These are phyloP conservation scores for Agrocybe chaxingu DNA, from an alignment of 768 basidiomycete genomes.

Conservation along the genomic window DNA sequence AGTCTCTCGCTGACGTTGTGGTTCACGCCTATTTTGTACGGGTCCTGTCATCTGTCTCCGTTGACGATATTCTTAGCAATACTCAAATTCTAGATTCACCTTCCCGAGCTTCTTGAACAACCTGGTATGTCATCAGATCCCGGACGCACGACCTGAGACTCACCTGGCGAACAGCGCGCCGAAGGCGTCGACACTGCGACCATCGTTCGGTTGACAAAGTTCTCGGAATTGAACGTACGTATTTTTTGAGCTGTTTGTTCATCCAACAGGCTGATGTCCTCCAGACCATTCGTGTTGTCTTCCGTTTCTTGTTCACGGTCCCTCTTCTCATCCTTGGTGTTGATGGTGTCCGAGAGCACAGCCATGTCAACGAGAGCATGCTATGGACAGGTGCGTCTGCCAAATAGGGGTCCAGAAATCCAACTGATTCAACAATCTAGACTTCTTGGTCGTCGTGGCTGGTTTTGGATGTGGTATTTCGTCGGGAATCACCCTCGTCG, in stretches of 20 bases:
- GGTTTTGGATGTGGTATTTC: constrained; percentile 64
- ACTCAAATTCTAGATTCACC: constrained; percentile 39
- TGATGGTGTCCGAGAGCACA: constrained; percentile 64
- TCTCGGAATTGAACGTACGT: constrained; percentile 79
- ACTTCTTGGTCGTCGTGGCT: constrained; percentile 55
- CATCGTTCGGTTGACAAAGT: constrained; percentile 72
- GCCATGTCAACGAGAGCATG: constrained; percentile 63
- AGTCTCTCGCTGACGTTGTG: constrained; percentile 69
- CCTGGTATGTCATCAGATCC: constrained; percentile 41
- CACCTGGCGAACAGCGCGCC: constrained; percentile 34
- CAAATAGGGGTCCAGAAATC: background rate
- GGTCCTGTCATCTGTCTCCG: constrained; percentile 1
- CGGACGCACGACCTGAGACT: background rate
- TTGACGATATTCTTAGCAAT: constrained; percentile 11
- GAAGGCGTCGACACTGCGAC: constrained; percentile 65
- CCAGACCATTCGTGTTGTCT: constrained; percentile 67
- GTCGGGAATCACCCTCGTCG: constrained; percentile 72
- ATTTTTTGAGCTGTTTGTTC: background rate
- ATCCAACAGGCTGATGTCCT: constrained; percentile 1
- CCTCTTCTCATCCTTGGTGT: constrained; percentile 64
- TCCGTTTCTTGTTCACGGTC: constrained; percentile 69
- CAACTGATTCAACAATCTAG: constrained; percentile 26
- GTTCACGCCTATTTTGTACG: constrained; percentile 70
- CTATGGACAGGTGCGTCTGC: constrained; percentile 41
- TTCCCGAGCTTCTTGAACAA: constrained; percentile 65